Base-by-base conservation (phyloP, 768 basidiomycete genomes). In the Astraeus odoratus region DNA sequence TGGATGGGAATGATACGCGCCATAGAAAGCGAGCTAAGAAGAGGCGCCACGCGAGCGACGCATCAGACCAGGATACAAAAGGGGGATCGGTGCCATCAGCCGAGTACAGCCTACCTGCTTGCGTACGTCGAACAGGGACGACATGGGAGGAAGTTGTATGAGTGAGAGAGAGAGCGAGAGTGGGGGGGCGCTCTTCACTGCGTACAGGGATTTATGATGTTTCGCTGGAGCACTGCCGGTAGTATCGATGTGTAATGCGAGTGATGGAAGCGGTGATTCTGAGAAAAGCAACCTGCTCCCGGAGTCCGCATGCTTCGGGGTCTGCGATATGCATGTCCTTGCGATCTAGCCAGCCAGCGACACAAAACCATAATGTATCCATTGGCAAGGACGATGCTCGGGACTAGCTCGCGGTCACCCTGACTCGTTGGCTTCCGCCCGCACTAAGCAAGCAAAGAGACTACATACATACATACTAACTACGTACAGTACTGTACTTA, bases 1-100 rank as follows among this genome's bases (percentile, higher is more conserved):
- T 22, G 78, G 78, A 62, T 95, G 83, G 13, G 80, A 72, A 64
- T 96, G 93, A 66, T 96, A 96, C 41, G 91, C 83, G 16, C 90
- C 91, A 62, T 97, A 97, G 72, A 95, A 95, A 20, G 83, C 73
- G 58, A 97, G 75, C 91, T 96, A 49, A 20, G 42, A 44, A 34
- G 15, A 43, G 38, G 25, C 18, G 48, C 48, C 29, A 29, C 40
- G 45, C 44, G 36, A 12, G 15, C 12, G 8, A 39, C 38, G 20
- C 25, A 41, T 19, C 41, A 45, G 41, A 44, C 29, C 39, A 20
- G n/a, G n/a, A n/a, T 43, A 55, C 24, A 50, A 15, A 10, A 46
- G 34, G 43, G 29, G 16, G 35, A 29, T 29, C 12, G n/a, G 29
- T 24, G 30, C 42, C 61, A 35, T n/a, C n/a, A 10, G 10, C 18